Base-by-base conservation (phyloP, 2,329 filamentous ascomycete genomes). In the Xylaria sp. region DNA sequence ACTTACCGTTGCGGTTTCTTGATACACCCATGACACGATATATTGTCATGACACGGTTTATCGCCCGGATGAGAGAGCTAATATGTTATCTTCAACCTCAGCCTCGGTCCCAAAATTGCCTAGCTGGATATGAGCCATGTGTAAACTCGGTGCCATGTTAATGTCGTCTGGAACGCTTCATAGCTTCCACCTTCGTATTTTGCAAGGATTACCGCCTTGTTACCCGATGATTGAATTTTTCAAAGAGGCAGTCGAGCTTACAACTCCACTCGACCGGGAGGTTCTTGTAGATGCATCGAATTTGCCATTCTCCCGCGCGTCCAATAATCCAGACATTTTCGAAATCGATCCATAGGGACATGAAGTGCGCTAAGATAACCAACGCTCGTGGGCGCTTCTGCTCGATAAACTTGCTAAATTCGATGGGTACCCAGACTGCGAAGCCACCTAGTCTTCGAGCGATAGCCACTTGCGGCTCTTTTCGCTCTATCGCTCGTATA, bases 361-460 rank as follows among this genome's bases (percentile, higher is more conserved):
- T 81, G 71, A 81, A 81, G 60, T 80, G 79, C 2, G 80, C 80
- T n/a, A 82, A 64, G 8, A 79, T 72, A 13, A 82, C 79, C 63
- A 82, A 72, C 13, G 80, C 80, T 10, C 80, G 75, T 1, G 80
- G 80, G 20, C 79, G 74, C 23, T 78, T 74, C 72, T 81, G 76
- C 39, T 75, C 74, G 54, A 81, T 71, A 62, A 79, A 79, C 49
- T 73, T 75, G 52, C 75, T 76, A 57, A 80, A 79, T n/a, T 78
- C 72, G 60, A 74, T 73, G 13, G 79, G 78, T 59, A 79, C 75
- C 74, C 75, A 80, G 52, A 81, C 75, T 13, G 80, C 74, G 33
- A 82, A 82, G 15, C 74, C 79, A 43, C 77, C 79, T n/a, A 82
- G 66, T 51, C 80, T 79, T 51, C 80, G 74, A 43, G 77, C 75